phyloP scores from a whole-genome alignment of 2,329 filamentous ascomycete genomes.

The Massarina eburnea region DNA sequence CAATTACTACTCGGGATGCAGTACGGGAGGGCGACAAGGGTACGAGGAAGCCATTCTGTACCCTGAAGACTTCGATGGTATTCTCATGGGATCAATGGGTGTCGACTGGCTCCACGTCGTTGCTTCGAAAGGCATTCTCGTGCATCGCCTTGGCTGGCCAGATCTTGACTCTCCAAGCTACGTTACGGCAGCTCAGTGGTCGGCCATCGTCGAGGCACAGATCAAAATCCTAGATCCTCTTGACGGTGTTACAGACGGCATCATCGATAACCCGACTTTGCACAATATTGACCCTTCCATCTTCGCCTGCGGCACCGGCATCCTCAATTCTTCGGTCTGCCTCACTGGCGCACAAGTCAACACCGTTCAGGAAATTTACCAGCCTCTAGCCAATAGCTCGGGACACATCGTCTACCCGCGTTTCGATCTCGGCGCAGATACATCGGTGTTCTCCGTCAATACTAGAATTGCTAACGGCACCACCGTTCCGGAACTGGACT shows the following conservation, averaged over 20 bases:
- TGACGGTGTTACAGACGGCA: slow-evolving; percentile 32
- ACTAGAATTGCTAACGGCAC: slow-evolving; percentile 8
- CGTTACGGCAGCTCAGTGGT: slow-evolving; percentile 16
- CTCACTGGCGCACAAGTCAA: slow-evolving; percentile 11
- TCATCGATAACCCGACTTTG: slow-evolving; percentile 18
- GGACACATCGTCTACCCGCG: neutral
- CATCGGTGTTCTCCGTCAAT: slow-evolving; percentile 1
- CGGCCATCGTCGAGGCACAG: slow-evolving; percentile 41
- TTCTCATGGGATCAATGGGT: slow-evolving; percentile 49
- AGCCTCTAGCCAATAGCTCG: slow-evolving; percentile 24
- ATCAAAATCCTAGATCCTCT: slow-evolving; percentile 44
- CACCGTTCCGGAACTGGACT: neutral
- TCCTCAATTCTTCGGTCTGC: slow-evolving; percentile 9
- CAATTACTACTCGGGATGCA: slow-evolving; percentile 57
- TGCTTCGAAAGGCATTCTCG: slow-evolving; percentile 35
- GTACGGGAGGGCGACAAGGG: slow-evolving; percentile 58
- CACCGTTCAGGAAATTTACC: slow-evolving; percentile 43
- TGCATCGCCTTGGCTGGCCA: slow-evolving; percentile 44
- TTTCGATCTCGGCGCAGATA: slow-evolving; percentile 5
- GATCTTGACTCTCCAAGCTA: slow-evolving; percentile 14
- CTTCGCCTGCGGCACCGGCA: slow-evolving; percentile 18
- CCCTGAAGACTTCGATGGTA: slow-evolving; percentile 57
- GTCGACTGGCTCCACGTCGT: slow-evolving; percentile 30
- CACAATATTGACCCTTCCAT: slow-evolving; percentile 19
- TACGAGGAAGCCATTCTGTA: slow-evolving; percentile 53